phyloP scores from a whole-genome alignment of 2,329 filamentous ascomycete species.

The Stagonosporopsis chrysanthemi region DNA sequence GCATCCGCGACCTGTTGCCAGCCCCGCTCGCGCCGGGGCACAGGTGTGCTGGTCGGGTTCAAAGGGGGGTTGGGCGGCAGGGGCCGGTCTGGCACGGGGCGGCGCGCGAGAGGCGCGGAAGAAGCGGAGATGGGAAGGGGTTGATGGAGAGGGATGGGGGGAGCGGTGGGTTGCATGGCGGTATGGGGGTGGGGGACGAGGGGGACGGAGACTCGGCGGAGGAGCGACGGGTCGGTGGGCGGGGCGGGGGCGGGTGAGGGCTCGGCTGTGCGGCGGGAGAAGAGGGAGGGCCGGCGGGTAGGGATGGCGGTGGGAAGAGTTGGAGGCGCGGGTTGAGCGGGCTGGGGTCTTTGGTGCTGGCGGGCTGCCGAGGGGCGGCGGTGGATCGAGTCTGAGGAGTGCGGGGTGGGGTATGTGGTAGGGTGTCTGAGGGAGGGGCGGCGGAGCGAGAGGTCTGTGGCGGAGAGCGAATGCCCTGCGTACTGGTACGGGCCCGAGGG shows the following conservation, averaged over 20 bases:
- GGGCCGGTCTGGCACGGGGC: neutral
- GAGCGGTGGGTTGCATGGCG: too few relatives aligned
- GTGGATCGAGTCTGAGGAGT: slow-evolving; percentile 29
- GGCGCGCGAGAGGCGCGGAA: neutral
- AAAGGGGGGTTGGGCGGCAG: slow-evolving; percentile 14
- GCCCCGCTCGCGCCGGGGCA: too few relatives aligned
- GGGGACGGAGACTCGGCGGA: slow-evolving; percentile 39
- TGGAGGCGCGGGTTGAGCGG: neutral
- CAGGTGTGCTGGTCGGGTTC: slow-evolving; percentile 9
- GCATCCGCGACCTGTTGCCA: too few relatives aligned
- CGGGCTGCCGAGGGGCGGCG: slow-evolving; percentile 37
- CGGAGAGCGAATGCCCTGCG: slow-evolving; percentile 33
- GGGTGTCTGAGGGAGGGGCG: slow-evolving; percentile 46
- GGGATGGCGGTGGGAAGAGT: neutral
- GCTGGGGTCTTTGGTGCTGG: neutral
- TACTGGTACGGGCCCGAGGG: slow-evolving; percentile 30
- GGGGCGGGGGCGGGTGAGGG: slow-evolving; percentile 35
- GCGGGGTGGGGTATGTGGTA: slow-evolving; percentile 44
- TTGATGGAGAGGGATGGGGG: neutral
- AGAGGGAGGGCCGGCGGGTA: slow-evolving; percentile 23
- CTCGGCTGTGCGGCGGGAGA: slow-evolving; percentile 25
- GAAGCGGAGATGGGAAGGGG: slow-evolving; percentile 18
- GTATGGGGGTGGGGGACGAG: neutral
- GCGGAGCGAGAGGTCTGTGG: slow-evolving; percentile 32
- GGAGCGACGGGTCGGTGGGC: slow-evolving; percentile 16